A percentile compares a stretch with the other conserved stretches of the same genome.
These are phyloP conservation scores for Croton setiger DNA, from an alignment of 441 rosid species.

Conservation along the genomic window DNA sequence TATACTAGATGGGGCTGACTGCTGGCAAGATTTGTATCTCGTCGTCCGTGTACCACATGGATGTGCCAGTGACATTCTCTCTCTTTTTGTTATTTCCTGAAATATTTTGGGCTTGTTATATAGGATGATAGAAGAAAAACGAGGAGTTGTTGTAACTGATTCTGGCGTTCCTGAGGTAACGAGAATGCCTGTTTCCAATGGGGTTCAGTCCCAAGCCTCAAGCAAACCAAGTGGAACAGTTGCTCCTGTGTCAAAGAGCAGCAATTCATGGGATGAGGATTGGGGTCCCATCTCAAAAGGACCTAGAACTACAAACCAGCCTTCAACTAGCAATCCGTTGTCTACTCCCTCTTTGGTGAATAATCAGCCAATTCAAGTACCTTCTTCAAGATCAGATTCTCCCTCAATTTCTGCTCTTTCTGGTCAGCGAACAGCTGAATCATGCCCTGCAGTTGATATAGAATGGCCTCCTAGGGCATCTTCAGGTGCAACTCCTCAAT, in stretches of 20 bases:
- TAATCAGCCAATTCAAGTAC: slow-evolving; percentile 38
- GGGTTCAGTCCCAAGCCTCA: slow-evolving; percentile 43
- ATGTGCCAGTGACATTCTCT: neutral
- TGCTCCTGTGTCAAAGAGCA: slow-evolving; percentile 46
- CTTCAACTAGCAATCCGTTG: slow-evolving; percentile 26
- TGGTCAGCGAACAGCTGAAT: slow-evolving; percentile 37
- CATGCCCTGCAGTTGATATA: slow-evolving; percentile 68
- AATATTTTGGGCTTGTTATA: slow-evolving; percentile 16
- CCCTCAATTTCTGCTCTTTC: slow-evolving; percentile 35
- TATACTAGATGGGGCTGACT: neutral
- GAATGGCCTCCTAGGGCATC: slow-evolving; percentile 87
- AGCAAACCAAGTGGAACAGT: slow-evolving; percentile 42
- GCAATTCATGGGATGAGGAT: slow-evolving; percentile 84
- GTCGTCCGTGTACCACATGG: neutral
- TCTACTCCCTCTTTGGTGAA: slow-evolving; percentile 22
- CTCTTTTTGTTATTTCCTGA: neutral
- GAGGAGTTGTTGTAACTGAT: slow-evolving; percentile 75
- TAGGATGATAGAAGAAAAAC: slow-evolving; percentile 91
- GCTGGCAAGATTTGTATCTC: neutral
- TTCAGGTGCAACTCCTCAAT: slow-evolving; percentile 32
- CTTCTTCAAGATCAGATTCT: slow-evolving; percentile 40
- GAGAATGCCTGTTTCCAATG: slow-evolving; percentile 36
- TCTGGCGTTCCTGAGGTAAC: slow-evolving; percentile 60
- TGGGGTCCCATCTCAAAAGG: slow-evolving; percentile 57
- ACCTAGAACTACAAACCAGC: slow-evolving; percentile 30